Evolutionary conservation across 1,284 basidiomycete genomes (phyloP).

Genomic region (Marasmius sp.): DNA sequence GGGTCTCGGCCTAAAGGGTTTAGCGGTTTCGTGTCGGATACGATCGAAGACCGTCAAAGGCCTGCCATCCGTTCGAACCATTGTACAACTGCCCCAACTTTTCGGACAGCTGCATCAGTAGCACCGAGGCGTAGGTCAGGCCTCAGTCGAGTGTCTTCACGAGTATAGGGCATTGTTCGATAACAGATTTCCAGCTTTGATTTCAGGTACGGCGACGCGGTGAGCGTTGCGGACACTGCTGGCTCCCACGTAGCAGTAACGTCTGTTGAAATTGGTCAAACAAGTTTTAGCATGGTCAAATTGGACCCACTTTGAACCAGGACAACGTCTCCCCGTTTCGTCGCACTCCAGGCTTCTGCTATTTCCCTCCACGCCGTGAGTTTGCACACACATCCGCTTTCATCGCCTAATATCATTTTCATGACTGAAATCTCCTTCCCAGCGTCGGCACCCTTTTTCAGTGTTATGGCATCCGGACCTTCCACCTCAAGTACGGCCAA

Average conservation of each 20-base stretch:
- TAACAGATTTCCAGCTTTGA: constrained; percentile 69
- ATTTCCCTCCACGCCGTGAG: constrained; percentile 74
- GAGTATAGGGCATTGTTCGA: constrained; percentile 65
- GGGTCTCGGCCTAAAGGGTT: too few species aligned
- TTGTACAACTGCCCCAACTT: constrained; percentile 59
- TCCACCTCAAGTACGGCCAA: constrained; percentile 71
- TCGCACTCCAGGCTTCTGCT: constrained; percentile 67
- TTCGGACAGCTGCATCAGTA: constrained; percentile 66
- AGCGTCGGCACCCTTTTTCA: constrained; percentile 65
- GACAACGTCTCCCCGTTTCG: constrained; percentile 70
- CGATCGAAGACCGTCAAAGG: background rate
- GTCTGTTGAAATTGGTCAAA: constrained; percentile 35
- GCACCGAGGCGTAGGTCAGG: constrained; percentile 71
- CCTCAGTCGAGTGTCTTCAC: constrained; percentile 58
- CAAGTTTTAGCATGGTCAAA: background rate
- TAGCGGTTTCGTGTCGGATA: background rate
- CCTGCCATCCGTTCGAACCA: constrained; percentile 76
- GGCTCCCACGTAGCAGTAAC: constrained; percentile 46
- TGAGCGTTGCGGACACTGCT: constrained; percentile 43
- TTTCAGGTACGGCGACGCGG: constrained; percentile 63
- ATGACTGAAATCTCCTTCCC: constrained; percentile 62
- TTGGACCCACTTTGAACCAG: constrained; percentile 60
- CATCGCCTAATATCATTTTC: constrained; percentile 29
- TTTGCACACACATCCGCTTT: constrained; percentile 49
- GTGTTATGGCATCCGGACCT: constrained; percentile 62